Evolutionary conservation across 192 early-diverging fungal species (phyloP).

Genomic region (Haplosporangium gracile): DNA sequence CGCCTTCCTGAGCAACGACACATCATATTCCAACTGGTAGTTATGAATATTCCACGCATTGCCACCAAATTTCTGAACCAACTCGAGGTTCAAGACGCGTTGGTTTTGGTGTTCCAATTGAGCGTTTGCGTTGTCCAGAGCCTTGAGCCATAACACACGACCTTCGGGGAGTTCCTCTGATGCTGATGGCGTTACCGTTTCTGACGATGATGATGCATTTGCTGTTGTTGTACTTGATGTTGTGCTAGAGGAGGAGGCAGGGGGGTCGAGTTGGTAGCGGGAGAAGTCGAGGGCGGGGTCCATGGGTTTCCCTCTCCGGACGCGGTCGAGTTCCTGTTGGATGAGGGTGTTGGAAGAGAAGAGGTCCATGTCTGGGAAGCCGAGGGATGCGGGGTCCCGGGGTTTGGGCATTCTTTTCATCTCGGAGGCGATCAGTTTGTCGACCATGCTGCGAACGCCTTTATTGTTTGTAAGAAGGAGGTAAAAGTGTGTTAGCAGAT

Average conservation of each 20-base stretch:
- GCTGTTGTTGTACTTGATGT: conserved; percentile 9
- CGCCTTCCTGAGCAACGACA: conserved; percentile 53
- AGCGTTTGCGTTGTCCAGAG: conserved; percentile 65
- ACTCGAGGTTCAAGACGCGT: conserved; percentile 64
- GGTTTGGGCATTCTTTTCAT: conserved; percentile 63
- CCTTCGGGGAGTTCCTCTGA: conserved; percentile 56
- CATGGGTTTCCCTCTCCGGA: conserved; percentile 61
- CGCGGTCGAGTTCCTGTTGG: conserved; percentile 60
- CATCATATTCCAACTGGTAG: conserved; percentile 62
- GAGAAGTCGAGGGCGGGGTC: conserved; percentile 55
- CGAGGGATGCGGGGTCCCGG: conserved; percentile 40
- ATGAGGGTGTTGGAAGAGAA: conserved; percentile 58
- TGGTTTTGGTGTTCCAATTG: conserved; percentile 66
- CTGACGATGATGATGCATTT: neutral
- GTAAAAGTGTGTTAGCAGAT: neutral
- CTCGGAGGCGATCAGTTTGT: conserved; percentile 68
- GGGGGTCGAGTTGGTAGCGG: conserved; percentile 63
- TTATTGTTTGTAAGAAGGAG: neutral
- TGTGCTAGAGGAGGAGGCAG: conserved; percentile 31
- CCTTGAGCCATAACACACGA: conserved; percentile 56
- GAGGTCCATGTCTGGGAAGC: conserved; percentile 62
- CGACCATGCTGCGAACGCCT: conserved; percentile 64
- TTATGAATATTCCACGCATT: conserved; percentile 73
- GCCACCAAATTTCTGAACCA: conserved; percentile 66
- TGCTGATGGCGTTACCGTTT: conserved; percentile 23